phyloP scores from a whole-genome alignment of 345 rosid species.

The Durio zibethinus region DNA sequence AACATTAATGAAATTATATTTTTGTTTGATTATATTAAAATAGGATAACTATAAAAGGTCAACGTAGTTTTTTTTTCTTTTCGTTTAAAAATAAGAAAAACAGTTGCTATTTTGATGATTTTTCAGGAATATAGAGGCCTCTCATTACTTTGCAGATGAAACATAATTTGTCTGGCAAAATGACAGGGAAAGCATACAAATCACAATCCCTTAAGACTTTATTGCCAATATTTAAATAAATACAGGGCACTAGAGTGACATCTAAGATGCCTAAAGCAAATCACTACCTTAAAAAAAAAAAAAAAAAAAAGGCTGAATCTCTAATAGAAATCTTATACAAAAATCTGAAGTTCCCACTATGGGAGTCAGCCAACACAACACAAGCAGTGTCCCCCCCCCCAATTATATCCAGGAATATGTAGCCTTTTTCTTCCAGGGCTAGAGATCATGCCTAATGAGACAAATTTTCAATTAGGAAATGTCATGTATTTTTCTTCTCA shows the following conservation, averaged over 20 bases:
- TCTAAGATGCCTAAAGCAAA: background rate
- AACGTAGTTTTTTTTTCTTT: background rate
- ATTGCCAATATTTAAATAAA: background rate
- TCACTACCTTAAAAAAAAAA: background rate
- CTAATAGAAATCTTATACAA: background rate
- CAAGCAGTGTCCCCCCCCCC: background rate
- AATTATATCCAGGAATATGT: background rate
- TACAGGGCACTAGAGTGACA: background rate
- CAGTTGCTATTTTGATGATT: background rate
- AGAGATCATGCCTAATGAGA: conserved; percentile 17
- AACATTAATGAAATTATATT: background rate
- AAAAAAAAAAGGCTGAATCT: background rate
- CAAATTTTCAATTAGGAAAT: conserved; percentile 23
- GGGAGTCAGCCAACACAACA: background rate
- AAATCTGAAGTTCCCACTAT: conserved; percentile 4
- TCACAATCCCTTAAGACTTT: background rate
- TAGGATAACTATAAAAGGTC: background rate
- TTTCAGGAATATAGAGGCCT: background rate
- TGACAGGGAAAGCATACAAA: conserved; percentile 4
- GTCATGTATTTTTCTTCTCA: background rate
- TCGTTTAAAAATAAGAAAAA: background rate
- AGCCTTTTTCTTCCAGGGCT: conserved; percentile 12
- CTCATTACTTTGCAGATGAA: background rate
- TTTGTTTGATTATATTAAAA: background rate
- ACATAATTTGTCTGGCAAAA: conserved; percentile 2